Conservation (phyloP, 768 basidiomycete genomes). For the Suillus ampliporus region DNA sequence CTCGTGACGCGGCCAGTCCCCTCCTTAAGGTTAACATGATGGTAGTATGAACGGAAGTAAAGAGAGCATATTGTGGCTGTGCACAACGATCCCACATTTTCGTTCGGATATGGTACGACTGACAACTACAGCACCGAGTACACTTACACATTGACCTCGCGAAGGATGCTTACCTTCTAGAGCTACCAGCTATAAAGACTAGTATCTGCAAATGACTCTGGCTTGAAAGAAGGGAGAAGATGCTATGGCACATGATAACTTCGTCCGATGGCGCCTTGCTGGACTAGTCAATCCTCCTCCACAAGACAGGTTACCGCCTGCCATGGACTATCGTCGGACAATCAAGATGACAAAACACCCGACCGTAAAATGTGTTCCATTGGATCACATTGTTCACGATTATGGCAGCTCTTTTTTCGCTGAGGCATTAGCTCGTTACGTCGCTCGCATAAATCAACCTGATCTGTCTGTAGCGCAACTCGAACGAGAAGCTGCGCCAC, state of each 20-base stretch:
- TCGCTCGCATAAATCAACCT: not conserved
- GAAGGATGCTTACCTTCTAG: constrained; percentile 28
- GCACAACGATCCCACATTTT: not conserved
- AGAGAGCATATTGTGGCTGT: not conserved
- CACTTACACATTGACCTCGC: constrained; percentile 34
- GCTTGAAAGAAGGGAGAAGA: constrained; percentile 41
- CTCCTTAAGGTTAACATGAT: constrained; percentile 44
- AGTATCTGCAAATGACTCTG: constrained; percentile 47
- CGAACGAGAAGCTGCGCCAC: not conserved
- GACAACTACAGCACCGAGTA: constrained; percentile 49
- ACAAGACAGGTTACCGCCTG: constrained; percentile 3
- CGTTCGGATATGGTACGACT: constrained; percentile 42
- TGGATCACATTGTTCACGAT: constrained; percentile 21
- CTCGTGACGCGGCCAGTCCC: constrained; percentile 35
- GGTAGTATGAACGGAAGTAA: constrained; percentile 8
- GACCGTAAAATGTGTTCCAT: constrained; percentile 25
- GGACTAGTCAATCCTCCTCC: constrained; percentile 9
- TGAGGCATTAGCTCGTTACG: not conserved
- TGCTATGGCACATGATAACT: constrained; percentile 29
- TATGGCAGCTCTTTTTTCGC: constrained; percentile 30
- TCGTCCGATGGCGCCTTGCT: constrained; percentile 27
- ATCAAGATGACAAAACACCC: constrained; percentile 35
- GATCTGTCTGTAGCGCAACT: not conserved
- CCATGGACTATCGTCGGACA: constrained; percentile 16
- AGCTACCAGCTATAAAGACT: constrained; percentile 42